Evolutionary conservation across 148 eudicot genomes (phyloP).

Genomic region (Mesembryanthemum crystallinum): DNA sequence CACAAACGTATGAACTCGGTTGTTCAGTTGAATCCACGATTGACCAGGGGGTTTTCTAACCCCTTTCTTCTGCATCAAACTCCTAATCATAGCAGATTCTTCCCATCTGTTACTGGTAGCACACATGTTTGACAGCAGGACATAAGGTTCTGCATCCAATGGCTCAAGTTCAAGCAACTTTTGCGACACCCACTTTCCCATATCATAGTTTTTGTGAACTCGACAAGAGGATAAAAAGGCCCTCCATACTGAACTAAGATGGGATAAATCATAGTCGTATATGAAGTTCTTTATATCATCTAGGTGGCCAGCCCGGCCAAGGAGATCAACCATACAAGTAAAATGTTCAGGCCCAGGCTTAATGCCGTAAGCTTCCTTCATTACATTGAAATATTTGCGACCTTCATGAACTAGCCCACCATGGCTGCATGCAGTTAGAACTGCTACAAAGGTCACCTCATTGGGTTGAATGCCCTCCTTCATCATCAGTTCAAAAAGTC

Average conservation of each 20-base stretch:
- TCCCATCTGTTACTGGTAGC: constrained; percentile 64
- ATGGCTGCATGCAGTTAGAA: constrained; percentile 74
- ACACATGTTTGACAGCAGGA: constrained; percentile 63
- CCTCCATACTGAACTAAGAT: constrained; percentile 70
- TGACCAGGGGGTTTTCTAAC: constrained; percentile 65
- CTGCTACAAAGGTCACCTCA: constrained; percentile 61
- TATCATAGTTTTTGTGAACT: constrained; percentile 62
- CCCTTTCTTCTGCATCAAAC: constrained; percentile 60
- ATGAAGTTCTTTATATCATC: constrained; percentile 62
- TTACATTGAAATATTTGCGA: constrained; percentile 48
- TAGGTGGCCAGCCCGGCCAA: constrained; percentile 72
- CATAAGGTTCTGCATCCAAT: constrained; percentile 50
- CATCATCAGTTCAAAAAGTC: constrained; percentile 55
- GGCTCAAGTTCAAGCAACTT: constrained; percentile 69
- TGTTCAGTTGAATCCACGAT: constrained; percentile 63
- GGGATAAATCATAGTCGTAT: constrained; percentile 44
- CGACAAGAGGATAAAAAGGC: constrained; percentile 73
- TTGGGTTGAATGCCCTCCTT: constrained; percentile 59
- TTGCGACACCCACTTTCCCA: constrained; percentile 63
- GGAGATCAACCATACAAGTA: constrained; percentile 80
- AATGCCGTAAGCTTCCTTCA: constrained; percentile 59
- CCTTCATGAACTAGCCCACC: constrained; percentile 70
- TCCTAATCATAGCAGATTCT: constrained; percentile 62
- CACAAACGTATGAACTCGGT: constrained; percentile 33
- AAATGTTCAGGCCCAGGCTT: constrained; percentile 64